phyloP scores from a whole-genome alignment of 2,329 filamentous ascomycete genomes.

The Botrytis galanthina region DNA sequence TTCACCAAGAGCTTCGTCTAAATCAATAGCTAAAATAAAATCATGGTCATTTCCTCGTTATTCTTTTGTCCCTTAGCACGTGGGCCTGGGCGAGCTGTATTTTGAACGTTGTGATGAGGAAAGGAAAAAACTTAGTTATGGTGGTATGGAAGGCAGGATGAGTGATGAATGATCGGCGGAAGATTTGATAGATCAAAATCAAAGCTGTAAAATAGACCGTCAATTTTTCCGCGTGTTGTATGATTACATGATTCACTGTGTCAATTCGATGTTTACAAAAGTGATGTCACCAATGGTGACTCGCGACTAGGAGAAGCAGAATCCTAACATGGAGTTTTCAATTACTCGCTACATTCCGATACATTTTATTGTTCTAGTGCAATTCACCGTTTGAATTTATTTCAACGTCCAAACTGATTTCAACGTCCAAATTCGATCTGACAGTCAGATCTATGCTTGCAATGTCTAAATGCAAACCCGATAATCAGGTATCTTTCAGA shows the following conservation, averaged over 20 bases:
- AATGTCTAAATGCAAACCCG: neutral
- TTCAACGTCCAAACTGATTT: neutral
- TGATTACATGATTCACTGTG: neutral
- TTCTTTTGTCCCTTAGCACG: constrained; percentile 36
- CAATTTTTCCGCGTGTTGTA: constrained; percentile 31
- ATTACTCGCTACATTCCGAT: neutral
- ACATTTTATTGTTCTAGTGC: neutral
- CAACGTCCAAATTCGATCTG: neutral
- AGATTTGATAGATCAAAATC: constrained; percentile 35
- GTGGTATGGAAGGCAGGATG: constrained; percentile 7
- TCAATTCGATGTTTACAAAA: neutral
- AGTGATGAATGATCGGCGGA: constrained; percentile 26
- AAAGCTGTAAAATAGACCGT: constrained; percentile 39
- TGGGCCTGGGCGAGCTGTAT: constrained; percentile 29
- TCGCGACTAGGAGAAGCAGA: neutral
- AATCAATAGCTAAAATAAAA: constrained; percentile 28
- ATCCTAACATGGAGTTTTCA: neutral
- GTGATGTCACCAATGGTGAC: neutral
- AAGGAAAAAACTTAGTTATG: constrained; percentile 1
- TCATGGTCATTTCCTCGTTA: constrained; percentile 27
- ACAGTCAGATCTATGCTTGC: neutral
- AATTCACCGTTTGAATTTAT: neutral
- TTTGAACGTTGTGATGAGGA: constrained; percentile 23
- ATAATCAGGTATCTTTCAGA: neutral
- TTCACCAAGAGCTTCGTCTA: constrained; percentile 92